phyloP scores from a whole-genome alignment of 2,329 filamentous ascomycete species.

The Stemphylium lycopersici region DNA sequence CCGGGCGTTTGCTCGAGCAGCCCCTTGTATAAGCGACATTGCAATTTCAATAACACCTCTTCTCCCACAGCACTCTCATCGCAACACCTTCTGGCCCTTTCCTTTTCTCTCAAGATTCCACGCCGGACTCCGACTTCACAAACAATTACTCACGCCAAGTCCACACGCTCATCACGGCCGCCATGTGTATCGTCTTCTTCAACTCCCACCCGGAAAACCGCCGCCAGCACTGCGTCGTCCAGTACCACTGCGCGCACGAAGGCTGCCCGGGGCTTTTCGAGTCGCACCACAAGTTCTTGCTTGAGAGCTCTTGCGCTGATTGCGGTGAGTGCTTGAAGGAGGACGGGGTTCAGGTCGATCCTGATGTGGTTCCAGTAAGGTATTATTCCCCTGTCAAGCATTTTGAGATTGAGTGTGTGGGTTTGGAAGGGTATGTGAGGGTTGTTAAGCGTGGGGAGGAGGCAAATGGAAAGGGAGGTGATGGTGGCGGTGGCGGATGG shows the following conservation, averaged over 20 bases:
- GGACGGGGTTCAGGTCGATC: background rate
- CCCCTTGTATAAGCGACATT: too few species aligned
- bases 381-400: background rate
- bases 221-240: background rate
- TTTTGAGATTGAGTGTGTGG: background rate
- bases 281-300: background rate
- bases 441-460: too few species aligned
- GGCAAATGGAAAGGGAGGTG: too few species aligned
- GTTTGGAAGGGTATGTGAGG: background rate
- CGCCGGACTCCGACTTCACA: too few species aligned
- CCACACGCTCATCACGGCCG: background rate
- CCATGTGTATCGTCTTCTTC: conserved; percentile 20
- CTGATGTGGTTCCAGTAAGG: background rate
- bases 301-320: conserved; percentile 1
- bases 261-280: conserved; percentile 2
- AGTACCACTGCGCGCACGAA: conserved; percentile 8
- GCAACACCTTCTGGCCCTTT: background rate
- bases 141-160: too few species aligned
- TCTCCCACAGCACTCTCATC: too few species aligned
- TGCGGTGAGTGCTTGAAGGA: background rate
- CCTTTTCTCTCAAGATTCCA: background rate
- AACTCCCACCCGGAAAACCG: background rate
- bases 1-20: too few species aligned
- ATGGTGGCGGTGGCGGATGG: too few species aligned
- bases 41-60: too few species aligned